phyloP scores from a whole-genome alignment of 176 grass and related monocot genomes.

The Ensete ventricosum region DNA sequence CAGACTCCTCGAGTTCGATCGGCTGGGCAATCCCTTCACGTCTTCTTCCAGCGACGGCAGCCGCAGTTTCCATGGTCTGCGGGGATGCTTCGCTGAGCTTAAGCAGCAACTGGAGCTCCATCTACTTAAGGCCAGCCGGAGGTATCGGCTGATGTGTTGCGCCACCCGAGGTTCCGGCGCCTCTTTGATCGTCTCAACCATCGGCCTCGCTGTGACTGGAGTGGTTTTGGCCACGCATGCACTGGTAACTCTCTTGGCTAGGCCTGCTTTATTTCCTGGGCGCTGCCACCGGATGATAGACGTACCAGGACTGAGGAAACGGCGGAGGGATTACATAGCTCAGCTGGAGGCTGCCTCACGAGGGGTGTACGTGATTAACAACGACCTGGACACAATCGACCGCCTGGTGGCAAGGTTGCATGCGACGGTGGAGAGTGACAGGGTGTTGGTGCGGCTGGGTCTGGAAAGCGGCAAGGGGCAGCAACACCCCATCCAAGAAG shows the following conservation, averaged over 20 bases:
- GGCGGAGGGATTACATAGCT: conserved; percentile 51
- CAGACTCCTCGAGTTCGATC: conserved; percentile 57
- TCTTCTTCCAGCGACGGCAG: conserved; percentile 8
- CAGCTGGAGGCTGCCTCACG: conserved; percentile 62
- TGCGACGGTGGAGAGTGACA: conserved; percentile 73
- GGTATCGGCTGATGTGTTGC: conserved; percentile 30
- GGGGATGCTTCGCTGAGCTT: conserved; percentile 45
- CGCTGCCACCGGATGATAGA: conserved; percentile 21
- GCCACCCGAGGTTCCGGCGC: conserved; percentile 40
- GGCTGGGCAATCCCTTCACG: conserved; percentile 64
- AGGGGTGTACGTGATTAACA: conserved; percentile 73
- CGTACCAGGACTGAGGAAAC: conserved; percentile 27
- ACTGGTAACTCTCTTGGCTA: conserved; percentile 21
- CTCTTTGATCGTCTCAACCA: conserved; percentile 48
- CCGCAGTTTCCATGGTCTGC: conserved; percentile 59
- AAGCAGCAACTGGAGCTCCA: conserved; percentile 56
- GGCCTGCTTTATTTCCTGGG: conserved; percentile 18
- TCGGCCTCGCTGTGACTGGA: conserved; percentile 32
- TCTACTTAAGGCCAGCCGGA: conserved; percentile 48
- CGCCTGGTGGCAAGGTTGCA: conserved; percentile 63
- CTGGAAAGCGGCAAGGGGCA: conserved; percentile 54
- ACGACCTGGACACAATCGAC: conserved; percentile 71
- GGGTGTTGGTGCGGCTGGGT: conserved; percentile 57
- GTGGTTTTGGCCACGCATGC: conserved; percentile 59
- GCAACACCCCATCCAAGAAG: conserved; percentile 79